Percentiles rank a stretch among this genome's conserved stretches.
Evolutionary conservation across 2,329 filamentous ascomycete genomes (phyloP).

Genomic region (Hymenoscyphus fructigenus): DNA sequence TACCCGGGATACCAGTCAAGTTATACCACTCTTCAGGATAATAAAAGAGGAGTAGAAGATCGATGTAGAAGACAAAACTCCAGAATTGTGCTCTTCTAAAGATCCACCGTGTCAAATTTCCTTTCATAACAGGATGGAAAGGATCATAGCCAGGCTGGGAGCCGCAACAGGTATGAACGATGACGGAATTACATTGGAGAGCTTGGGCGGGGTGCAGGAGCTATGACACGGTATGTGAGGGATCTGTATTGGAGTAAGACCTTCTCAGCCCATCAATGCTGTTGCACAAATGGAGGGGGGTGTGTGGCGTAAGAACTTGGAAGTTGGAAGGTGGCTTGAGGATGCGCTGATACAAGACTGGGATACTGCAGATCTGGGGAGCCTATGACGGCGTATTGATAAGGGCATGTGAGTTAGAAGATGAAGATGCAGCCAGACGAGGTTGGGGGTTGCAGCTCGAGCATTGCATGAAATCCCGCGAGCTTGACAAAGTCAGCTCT

Average conservation of each 20-base stretch:
- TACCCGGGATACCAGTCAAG: slow-evolving; percentile 13
- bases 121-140: not conserved
- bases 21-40: slow-evolving; percentile 14
- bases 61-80: slow-evolving; percentile 5
- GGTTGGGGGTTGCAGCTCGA: slow-evolving; percentile 1
- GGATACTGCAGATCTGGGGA: slow-evolving; percentile 12
- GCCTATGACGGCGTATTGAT: slow-evolving; percentile 3
- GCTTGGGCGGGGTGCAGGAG: slow-evolving; percentile 3
- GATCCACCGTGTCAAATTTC: not conserved
- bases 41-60: slow-evolving; percentile 9
- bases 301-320: slow-evolving; percentile 13
- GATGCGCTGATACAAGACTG: not conserved
- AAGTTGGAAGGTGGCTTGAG: slow-evolving; percentile 9
- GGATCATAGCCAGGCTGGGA: not conserved
- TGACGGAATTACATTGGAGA: slow-evolving; percentile 10
- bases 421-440: not conserved
- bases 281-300: slow-evolving; percentile 10
- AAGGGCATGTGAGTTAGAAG: not conserved
- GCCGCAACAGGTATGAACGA: slow-evolving; percentile 6
- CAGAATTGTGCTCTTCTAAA: not conserved
- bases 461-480: slow-evolving; percentile 5
- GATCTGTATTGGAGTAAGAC: not conserved
- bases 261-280: not conserved
- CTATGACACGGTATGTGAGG: slow-evolving; percentile 15
- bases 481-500: not conserved